A percentile compares a stretch with the other conserved stretches of the same genome.
Evolutionary conservation across 2,329 filamentous ascomycete genomes (phyloP).

Genomic region (Colletotrichum melonis): DNA sequence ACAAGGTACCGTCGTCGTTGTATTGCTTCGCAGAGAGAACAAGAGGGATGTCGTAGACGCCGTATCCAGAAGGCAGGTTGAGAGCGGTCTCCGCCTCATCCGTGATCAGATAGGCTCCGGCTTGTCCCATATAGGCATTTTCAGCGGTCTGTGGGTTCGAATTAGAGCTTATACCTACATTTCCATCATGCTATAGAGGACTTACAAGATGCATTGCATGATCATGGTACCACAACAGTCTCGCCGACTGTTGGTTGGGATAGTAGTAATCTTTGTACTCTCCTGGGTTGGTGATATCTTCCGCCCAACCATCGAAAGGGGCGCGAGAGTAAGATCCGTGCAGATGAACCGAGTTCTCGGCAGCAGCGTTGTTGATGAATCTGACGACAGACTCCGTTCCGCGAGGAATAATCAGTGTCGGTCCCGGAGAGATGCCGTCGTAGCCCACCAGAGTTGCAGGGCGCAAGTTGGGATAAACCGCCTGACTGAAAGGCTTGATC

Average conservation of each 20-base stretch:
- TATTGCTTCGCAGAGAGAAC: slow-evolving; percentile 63
- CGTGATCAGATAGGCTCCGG: slow-evolving; percentile 65
- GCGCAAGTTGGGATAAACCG: slow-evolving; percentile 50
- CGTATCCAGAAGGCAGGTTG: slow-evolving; percentile 59
- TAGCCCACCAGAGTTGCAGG: slow-evolving; percentile 50
- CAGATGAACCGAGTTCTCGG: slow-evolving; percentile 62
- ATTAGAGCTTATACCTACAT: background rate
- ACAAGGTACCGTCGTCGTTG: slow-evolving; percentile 60
- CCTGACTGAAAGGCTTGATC: slow-evolving; percentile 47
- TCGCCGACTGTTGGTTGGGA: slow-evolving; percentile 63
- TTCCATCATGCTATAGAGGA: background rate
- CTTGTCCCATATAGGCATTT: slow-evolving; percentile 68
- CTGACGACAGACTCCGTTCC: slow-evolving; percentile 60
- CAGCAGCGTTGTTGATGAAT: slow-evolving; percentile 60
- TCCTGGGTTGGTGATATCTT: slow-evolving; percentile 60
- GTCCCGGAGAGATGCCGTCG: slow-evolving; percentile 61
- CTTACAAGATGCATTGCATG: slow-evolving; percentile 49
- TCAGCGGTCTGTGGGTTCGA: slow-evolving; percentile 55
- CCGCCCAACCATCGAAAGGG: slow-evolving; percentile 61
- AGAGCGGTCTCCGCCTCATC: slow-evolving; percentile 61
- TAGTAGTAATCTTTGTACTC: slow-evolving; percentile 73
- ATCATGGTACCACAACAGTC: slow-evolving; percentile 69
- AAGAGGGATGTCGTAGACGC: slow-evolving; percentile 64
- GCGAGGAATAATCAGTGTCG: slow-evolving; percentile 56
- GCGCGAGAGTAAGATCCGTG: slow-evolving; percentile 63